Base-by-base conservation (phyloP, 1,284 basidiomycete species). In the Sphagnurus paluster region DNA sequence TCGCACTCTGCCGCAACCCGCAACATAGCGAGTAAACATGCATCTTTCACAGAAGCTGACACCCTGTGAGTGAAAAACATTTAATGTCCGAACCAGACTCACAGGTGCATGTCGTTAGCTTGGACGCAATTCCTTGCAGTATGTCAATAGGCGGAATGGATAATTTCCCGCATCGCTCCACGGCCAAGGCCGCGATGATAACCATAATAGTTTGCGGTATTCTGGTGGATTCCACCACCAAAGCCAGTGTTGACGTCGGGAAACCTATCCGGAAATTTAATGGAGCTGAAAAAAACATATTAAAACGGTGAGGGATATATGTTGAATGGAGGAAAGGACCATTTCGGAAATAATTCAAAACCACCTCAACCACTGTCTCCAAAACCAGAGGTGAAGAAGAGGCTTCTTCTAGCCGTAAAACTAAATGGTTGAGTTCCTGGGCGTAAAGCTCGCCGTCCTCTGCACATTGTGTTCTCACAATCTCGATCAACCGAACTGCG, bases 21-120 rank as follows among this genome's bases (percentile, higher is more conserved):
- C 32, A 87, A 62, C 81, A 90, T 85, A 3, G 81, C 73, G 26
- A 90, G 60, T 23, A 90, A 62, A 50, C 78, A 79, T 5, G 79
- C 79, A 48, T 90, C 87, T 58, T 87, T 84, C 8, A 90, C 76
- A 17, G 79, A 70, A 25, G 75, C 87, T 90, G 51, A 17, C 11
- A 4, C 44, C 13, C 4, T 19, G 33, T 56, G 34, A 56, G 38
- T 36, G 19, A 23, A 2, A 21, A 9, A 10, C 5, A 8, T 16
- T 19, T 13, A 14, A 16, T 14, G 33, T 19, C 42, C 25, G 20
- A n/a, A 33, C 39, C 5, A n/a, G 21, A 66, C 81, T 58, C 47
- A 87, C 86, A 62, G 41, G 71, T 57, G 55, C 75, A 79, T 5
- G 56, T 59, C 21, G 60, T 54, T 13, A 89, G 53, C 41, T 75